These are phyloP conservation scores for Tripidium arundinaceum DNA, from an alignment of 202 grass and related monocot species.

Conservation along the genomic window DNA sequence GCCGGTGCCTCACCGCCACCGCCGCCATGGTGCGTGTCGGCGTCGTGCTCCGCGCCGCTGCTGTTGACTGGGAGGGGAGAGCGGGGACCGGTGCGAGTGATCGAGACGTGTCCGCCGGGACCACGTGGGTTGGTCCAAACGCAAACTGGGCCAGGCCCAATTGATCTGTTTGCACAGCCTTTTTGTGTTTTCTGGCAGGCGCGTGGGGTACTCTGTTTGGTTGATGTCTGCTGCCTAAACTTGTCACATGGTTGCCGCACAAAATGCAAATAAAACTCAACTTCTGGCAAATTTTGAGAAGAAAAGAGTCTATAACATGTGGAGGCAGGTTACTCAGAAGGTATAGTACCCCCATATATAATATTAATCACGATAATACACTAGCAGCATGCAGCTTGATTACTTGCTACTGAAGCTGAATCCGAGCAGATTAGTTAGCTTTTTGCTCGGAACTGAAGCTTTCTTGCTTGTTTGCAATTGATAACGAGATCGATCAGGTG, in stretches of 20 bases:
- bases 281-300: too few species aligned
- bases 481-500: not conserved
- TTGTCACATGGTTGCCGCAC: too few species aligned
- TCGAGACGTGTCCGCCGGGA: not conserved
- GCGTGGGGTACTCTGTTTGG: not conserved
- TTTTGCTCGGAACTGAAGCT: not conserved
- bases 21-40: not conserved
- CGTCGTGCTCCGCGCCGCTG: not conserved
- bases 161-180: not conserved
- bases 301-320: too few species aligned
- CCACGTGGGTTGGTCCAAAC: not conserved
- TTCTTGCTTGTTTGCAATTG: not conserved
- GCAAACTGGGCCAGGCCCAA: not conserved
- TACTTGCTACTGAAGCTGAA: too few species aligned
- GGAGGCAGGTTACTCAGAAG: too few species aligned
- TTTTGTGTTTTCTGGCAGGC: not conserved
- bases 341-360: too few species aligned
- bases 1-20: constrained; percentile 27
- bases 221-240: too few species aligned
- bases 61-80: not conserved
- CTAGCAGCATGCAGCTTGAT: too few species aligned
- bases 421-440: too few species aligned
- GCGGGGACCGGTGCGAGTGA: not conserved
- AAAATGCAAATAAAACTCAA: too few species aligned
- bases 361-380: too few species aligned